Evolutionary conservation across 495 filamentous ascomycete genomes (phyloP), one percentile per base, ranked within the genome.

Genomic region (Aspergillus sclerotiicarbonarius): DNA sequence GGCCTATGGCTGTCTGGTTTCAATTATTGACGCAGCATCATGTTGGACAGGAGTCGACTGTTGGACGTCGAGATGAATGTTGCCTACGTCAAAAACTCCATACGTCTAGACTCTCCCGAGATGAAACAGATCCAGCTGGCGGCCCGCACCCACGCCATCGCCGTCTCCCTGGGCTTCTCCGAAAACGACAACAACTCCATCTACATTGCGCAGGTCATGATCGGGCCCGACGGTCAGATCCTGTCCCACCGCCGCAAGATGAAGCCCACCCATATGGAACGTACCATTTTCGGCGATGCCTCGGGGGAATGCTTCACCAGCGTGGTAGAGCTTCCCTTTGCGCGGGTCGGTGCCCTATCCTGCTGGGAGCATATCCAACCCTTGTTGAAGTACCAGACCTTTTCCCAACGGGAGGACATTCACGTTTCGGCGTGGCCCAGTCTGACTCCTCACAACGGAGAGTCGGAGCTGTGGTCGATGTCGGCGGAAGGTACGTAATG

Each of bases 311-410:
- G 72, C 6, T 53, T 82, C 8, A 30, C 45, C 1, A 72, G 66
- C 45, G 84, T 86, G 2, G 76, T 61, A 0, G 71, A 81, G 20
- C 63, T 74, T 4, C 62, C 76, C 5, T 61, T 77, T 10, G 74
- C 66, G 9, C 75, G 76, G 33, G 72, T 84, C 16, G 82, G 82
- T 1, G 66, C 64, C 0, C 59, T 85, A 6, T 68, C 71, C 4
- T 84, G 84, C 70, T 85, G 79, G 82, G 83, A 88, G 59, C 82
- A 86, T 63, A 71, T 73, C 6, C 81, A 86, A 63, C 83, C 83
- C 6, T 69, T 86, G 10, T 70, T 88, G 19, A 85, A 84, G 61
- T 86, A 82, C 53, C 74, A 85, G 54, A 82, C 77, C 4, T 73
- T 69, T 43, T 60, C 70, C 0, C 82, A 83, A 61, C 61, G 71